These are phyloP conservation scores for Chlamydomonas incerta DNA, from an alignment of 139 green algal species.

Conservation along the genomic window DNA sequence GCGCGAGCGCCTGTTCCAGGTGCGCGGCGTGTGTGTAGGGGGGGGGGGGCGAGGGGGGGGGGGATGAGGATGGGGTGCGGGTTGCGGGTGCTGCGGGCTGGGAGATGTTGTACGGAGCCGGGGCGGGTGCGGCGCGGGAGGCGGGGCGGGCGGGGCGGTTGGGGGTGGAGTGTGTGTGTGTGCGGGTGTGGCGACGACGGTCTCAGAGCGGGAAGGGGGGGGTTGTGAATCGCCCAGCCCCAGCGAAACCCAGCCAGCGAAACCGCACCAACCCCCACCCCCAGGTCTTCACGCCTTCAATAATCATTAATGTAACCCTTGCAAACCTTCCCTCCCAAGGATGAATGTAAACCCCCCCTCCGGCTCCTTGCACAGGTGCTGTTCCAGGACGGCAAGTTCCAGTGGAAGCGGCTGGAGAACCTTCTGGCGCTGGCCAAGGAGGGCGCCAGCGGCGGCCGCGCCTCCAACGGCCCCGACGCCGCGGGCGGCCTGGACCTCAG, in stretches of 20 bases:
- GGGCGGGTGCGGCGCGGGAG: too few relatives aligned
- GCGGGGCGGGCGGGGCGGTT: too few relatives aligned
- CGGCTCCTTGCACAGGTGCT: slow-evolving; percentile 82
- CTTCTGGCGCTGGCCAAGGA: slow-evolving; percentile 90
- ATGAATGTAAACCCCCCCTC: too few relatives aligned
- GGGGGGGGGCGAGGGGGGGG: background rate
- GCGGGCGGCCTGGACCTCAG: slow-evolving; percentile 83
- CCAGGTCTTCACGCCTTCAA: background rate
- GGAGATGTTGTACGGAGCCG: too few relatives aligned
- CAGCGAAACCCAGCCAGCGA: too few relatives aligned
- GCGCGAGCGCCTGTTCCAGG: slow-evolving; percentile 92
- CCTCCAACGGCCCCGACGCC: background rate
- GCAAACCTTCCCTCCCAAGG: too few relatives aligned
- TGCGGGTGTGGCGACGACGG: too few relatives aligned
- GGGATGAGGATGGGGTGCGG: background rate
- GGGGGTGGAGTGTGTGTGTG: too few relatives aligned
- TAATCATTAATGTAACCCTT: background rate
- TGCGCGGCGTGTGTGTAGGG: slow-evolving; percentile 29
- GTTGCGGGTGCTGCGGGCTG: too few relatives aligned
- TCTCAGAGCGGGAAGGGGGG: too few relatives aligned
- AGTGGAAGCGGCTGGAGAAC: slow-evolving; percentile 97
- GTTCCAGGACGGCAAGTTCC: slow-evolving; percentile 91
- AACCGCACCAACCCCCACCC: background rate
- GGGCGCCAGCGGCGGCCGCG: slow-evolving; percentile 59
- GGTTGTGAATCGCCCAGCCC: too few relatives aligned